Evolutionary conservation across 805 yeast genomes (phyloP).

Genomic region (Starmerella sirachaensis): DNA sequence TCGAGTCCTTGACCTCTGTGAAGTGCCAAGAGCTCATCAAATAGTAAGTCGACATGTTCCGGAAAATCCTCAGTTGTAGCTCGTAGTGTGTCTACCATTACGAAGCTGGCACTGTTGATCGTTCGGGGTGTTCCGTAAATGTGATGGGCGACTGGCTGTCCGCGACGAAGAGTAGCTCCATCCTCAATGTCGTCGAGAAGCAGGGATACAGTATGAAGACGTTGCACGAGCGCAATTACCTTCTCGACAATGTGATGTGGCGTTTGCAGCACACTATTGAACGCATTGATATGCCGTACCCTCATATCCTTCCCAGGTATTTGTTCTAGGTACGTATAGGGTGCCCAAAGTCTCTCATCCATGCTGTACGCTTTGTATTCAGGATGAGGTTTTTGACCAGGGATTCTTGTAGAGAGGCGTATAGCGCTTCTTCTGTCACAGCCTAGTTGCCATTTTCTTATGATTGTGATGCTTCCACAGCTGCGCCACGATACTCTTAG

Average conservation of each 20-base stretch:
- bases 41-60: constrained; percentile 34
- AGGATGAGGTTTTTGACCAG: too few relatives aligned
- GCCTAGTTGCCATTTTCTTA: too few relatives aligned
- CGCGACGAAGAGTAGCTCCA: constrained; percentile 55
- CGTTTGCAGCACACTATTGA: constrained; percentile 41
- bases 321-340: constrained; percentile 39
- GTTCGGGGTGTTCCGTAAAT: constrained; percentile 70
- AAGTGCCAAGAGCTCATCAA: constrained; percentile 65
- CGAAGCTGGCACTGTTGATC: constrained; percentile 69
- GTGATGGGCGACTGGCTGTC: constrained; percentile 66
- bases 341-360: constrained; percentile 30
- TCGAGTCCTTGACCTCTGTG: constrained; percentile 90
- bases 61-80: constrained; percentile 32
- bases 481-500: too few relatives aligned
- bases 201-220: constrained; percentile 54
- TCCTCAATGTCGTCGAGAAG: constrained; percentile 87
- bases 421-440: too few relatives aligned
- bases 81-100: constrained; percentile 63
- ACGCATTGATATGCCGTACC: constrained; percentile 37
- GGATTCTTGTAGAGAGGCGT: too few relatives aligned
- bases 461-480: too few relatives aligned
- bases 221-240: constrained; percentile 41
- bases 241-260: constrained; percentile 30
- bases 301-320: constrained; percentile 51
- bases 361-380: constrained; percentile 1